Evolutionary conservation across 2,329 filamentous ascomycete genomes (phyloP), one percentile per base, ranked within the genome.

Genomic region (Fusarium floridanum): DNA sequence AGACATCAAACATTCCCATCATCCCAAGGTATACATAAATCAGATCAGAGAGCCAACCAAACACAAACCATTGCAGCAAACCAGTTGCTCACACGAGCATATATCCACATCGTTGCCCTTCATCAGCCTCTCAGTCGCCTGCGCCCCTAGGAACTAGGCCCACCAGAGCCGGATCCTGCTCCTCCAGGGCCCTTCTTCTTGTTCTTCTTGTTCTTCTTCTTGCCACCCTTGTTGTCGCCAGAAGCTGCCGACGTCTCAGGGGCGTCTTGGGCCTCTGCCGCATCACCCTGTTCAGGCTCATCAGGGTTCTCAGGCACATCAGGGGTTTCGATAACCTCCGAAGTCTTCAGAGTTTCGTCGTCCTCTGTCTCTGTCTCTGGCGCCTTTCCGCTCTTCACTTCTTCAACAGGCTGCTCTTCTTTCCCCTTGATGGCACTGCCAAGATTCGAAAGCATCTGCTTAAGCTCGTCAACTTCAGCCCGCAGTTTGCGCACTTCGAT

Each of bases 401-500:
- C 61, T 36, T 43, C 64, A 24, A 34, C 24, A 22, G 53, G 56
- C 32, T 57, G 62, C 53, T 45, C 63, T 61, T 61, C 64, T 8
- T 68, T 60, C 12, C 61, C 66, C 43, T 76, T 74, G n/a, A 78
- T 68, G n/a, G 76, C 73, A n/a, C 77, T 74, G 36, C 66, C 78
- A 22, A 83, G 73, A 10, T 83, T 77, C 3, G 74, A 74, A 61
- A 91, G 69, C 80, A 90, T 78, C 5, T 80, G 77, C 81, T 88
- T 91, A 70, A 93, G 80, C 75, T 90, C 86, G 14, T 87, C 85
- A 10, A 92, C 85, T 78, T 93, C 91, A 9, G 82, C 83, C 64
- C 88, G 87, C 74, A 93, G 83, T 80, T 88, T 87, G 76, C 84
- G 85, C 32, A 92, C 85, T 81, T 97, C 95, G 27, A 93, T 72